phyloP scores from a whole-genome alignment of 495 filamentous ascomycete genomes.

The Trypethelium eluteriae region DNA sequence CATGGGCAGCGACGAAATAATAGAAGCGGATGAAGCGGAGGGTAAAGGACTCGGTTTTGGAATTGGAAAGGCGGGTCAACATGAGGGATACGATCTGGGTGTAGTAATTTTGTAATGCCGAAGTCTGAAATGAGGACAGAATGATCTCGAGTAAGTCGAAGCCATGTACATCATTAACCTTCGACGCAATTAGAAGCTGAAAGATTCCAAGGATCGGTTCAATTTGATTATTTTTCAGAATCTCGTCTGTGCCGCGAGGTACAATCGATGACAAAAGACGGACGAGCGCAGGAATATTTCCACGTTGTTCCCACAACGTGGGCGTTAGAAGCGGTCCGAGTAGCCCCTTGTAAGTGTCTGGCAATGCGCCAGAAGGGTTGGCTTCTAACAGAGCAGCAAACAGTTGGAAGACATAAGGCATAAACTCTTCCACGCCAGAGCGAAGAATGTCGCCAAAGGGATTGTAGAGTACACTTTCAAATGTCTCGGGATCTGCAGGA shows the following conservation, averaged over 20 bases:
- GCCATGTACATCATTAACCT: slow-evolving; percentile 67
- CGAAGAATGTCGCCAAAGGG: slow-evolving; percentile 70
- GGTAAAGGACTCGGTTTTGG: slow-evolving; percentile 72
- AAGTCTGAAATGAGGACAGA: slow-evolving; percentile 61
- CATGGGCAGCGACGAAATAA: slow-evolving; percentile 73
- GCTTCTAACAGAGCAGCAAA: slow-evolving; percentile 81
- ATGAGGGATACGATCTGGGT: slow-evolving; percentile 70
- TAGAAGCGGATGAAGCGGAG: slow-evolving; percentile 82
- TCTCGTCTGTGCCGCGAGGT: slow-evolving; percentile 60
- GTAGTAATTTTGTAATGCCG: slow-evolving; percentile 70
- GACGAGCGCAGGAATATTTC: slow-evolving; percentile 85
- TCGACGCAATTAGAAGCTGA: slow-evolving; percentile 70
- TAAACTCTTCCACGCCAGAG: slow-evolving; percentile 84
- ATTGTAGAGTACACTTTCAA: slow-evolving; percentile 68
- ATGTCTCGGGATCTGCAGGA: slow-evolving; percentile 56
- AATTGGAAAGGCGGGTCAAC: slow-evolving; percentile 68
- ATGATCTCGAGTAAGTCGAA: slow-evolving; percentile 86
- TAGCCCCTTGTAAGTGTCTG: slow-evolving; percentile 67
- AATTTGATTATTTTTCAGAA: slow-evolving; percentile 67
- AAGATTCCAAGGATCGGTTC: slow-evolving; percentile 83
- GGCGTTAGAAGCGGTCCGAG: slow-evolving; percentile 68
- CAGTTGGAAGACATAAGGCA: slow-evolving; percentile 93
- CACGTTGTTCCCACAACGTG: slow-evolving; percentile 75
- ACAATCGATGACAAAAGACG: slow-evolving; percentile 79
- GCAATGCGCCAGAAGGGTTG: slow-evolving; percentile 63